Percentiles rank a stretch among this genome's conserved stretches.
Conservation (phyloP, 2,329 filamentous ascomycete genomes). For the Thermochaetoides dissita region DNA sequence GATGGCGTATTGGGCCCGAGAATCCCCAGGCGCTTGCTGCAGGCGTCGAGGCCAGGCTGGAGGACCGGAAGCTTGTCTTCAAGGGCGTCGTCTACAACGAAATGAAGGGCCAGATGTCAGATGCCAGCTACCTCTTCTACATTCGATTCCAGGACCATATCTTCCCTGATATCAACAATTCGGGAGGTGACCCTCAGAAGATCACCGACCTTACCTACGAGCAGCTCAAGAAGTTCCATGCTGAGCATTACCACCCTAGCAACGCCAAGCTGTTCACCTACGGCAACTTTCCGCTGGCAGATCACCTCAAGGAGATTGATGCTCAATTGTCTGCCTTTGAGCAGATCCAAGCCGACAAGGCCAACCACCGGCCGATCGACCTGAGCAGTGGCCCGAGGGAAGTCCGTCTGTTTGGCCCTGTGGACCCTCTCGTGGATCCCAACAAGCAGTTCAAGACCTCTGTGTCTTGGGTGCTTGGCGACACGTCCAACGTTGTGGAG, state of each 20-base stretch:
- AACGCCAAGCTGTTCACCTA: slow-evolving; percentile 96
- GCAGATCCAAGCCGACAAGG: slow-evolving; percentile 51
- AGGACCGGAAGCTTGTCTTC: slow-evolving; percentile 66
- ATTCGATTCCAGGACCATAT: slow-evolving; percentile 91
- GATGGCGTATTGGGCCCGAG: slow-evolving; percentile 89
- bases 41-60: slow-evolving; percentile 29
- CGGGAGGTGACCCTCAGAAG: slow-evolving; percentile 86
- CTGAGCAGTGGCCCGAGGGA: slow-evolving; percentile 52
- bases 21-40: slow-evolving; percentile 51
- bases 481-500: slow-evolving; percentile 70
- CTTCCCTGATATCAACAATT: slow-evolving; percentile 89
- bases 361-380: slow-evolving; percentile 63
- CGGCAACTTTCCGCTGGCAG: slow-evolving; percentile 73
- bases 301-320: slow-evolving; percentile 69
- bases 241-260: slow-evolving; percentile 89
- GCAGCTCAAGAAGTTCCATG: slow-evolving; percentile 77
- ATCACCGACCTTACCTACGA: slow-evolving; percentile 92
- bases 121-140: slow-evolving; percentile 91
- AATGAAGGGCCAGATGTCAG: slow-evolving; percentile 99
- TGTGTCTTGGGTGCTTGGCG: slow-evolving; percentile 79
- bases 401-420: slow-evolving; percentile 62
- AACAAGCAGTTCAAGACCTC: slow-evolving; percentile 91
- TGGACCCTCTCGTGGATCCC: slow-evolving; percentile 72
- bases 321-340: slow-evolving; percentile 61
- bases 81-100: slow-evolving; percentile 99